These are phyloP conservation scores for Pugionium dolabratum DNA, from an alignment of 345 rosid species.

Conservation along the genomic window DNA sequence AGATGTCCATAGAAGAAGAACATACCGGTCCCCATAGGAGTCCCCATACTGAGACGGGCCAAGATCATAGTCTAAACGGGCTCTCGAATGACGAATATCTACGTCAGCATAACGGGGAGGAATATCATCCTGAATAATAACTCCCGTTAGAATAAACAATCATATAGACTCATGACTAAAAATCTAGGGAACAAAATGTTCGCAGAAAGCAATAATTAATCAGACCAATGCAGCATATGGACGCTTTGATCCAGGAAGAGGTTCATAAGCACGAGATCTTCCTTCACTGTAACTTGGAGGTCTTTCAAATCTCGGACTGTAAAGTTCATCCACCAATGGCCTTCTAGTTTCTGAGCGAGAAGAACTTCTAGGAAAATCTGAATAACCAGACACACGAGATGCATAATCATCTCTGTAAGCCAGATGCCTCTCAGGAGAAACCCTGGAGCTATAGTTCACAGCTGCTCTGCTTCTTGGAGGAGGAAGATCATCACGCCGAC, in stretches of 20 bases:
- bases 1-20: constrained; percentile 7
- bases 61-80: constrained; percentile 85
- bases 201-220: constrained; percentile 11
- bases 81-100: constrained; percentile 73
- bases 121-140: constrained; percentile 64
- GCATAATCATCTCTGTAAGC: constrained; percentile 80
- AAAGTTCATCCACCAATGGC: constrained; percentile 75
- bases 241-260: constrained; percentile 86
- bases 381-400: constrained; percentile 69
- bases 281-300: constrained; percentile 74
- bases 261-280: constrained; percentile 79
- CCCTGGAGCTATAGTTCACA: constrained; percentile 74
- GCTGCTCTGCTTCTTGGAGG: constrained; percentile 79
- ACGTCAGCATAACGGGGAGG: constrained; percentile 83
- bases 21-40: constrained; percentile 81
- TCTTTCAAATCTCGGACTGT: constrained; percentile 80
- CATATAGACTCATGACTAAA: neutral
- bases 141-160: constrained; percentile 6
- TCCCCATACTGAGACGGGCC: constrained; percentile 76
- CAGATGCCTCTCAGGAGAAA: constrained; percentile 67
- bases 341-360: constrained; percentile 76
- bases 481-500: constrained; percentile 74
- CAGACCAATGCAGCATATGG: constrained; percentile 81
- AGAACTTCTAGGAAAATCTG: constrained; percentile 67
- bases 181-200: constrained; percentile 9